A percentile compares a stretch with the other conserved stretches of the same genome.
Conservation (phyloP, 371 early-diverging fungal genomes). For the Batrachochytrium dendrobatidis region DNA sequence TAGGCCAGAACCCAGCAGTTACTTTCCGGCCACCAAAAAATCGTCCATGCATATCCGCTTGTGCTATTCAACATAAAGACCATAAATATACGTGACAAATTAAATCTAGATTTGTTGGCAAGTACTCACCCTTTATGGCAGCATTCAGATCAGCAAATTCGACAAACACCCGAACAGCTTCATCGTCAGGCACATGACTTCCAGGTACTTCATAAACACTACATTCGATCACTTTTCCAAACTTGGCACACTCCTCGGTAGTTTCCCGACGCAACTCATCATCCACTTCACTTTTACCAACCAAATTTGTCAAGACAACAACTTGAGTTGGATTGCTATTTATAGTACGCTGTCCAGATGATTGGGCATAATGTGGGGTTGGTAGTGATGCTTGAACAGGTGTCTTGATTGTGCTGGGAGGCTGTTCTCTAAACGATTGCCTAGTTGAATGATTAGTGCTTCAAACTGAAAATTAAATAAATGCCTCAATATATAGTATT, state of each 20-base stretch:
- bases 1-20: constrained; percentile 22
- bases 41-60: constrained; percentile 26
- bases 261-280: constrained; percentile 66
- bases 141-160: constrained; percentile 17
- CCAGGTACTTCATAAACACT: constrained; percentile 21
- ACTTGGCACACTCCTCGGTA: constrained; percentile 68
- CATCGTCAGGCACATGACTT: constrained; percentile 18
- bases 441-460: too few relatives aligned
- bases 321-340: constrained; percentile 10
- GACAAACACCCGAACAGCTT: constrained; percentile 39
- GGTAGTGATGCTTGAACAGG: not conserved
- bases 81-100: not conserved
- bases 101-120: not conserved
- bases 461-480: too few relatives aligned
- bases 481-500: not conserved
- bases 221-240: constrained; percentile 50
- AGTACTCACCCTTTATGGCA: constrained; percentile 26
- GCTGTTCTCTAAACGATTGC: not conserved
- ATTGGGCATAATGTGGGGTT: not conserved
- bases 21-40: constrained; percentile 35
- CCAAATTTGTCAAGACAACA: constrained; percentile 33
- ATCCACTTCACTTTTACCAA: constrained; percentile 73
- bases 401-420: not conserved
- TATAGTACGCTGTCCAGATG: not conserved
- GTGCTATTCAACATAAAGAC: constrained; percentile 12